Base-by-base conservation (phyloP, 1,284 basidiomycete genomes). In the Cryptococcus floricola region DNA sequence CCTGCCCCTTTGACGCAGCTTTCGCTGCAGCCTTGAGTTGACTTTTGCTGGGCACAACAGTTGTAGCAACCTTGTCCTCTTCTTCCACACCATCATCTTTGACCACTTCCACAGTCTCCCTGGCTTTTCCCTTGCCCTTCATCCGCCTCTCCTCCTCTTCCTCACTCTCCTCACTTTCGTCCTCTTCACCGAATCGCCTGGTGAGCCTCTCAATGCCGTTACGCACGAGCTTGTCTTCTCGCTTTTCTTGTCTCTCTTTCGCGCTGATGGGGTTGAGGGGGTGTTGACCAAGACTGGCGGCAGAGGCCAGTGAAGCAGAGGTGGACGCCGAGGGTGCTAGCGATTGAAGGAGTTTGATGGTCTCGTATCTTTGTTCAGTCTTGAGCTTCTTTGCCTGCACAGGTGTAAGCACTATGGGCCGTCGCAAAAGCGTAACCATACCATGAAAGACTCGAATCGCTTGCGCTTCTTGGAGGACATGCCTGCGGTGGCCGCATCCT, bases 141-240 rank as follows among this genome's bases (percentile, higher is more conserved):
- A 48, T 83, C 79, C 42, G 77, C 75, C 56, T 85, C 82, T 62
- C 80, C 81, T 61, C 72, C 76, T 79, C 56, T 77, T 68, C 68
- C 44, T 60, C 64, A 59, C 62, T 58, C 48, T 39, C 56, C 81
- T 79, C 42, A 76, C 76, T 57, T 41, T 60, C 57, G 43, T 85
- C 83, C 60, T 80, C 82, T 79, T 84, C 67, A 77, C 47, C 81
- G 81, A 77, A 77, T 56, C 79, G 81, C 48, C 74, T 78, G 41
- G 77, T 73, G 34, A 79, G 79, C 66, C 83, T 83, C 62, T 70
- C 81, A 80, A 85, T 85, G 54, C 85, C 84, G 50, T 88, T 80
- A 49, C 87, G 80, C 12, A 86, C 84, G 56, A 83, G 82, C 13
- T 86, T 79, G 63, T 84, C 86, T 73, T 91, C 89, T 59, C 90